Evolutionary conservation across 176 grass and related monocot species (phyloP), one percentile per base, ranked within the genome.

Genomic region (Hyparrhenia diplandra): DNA sequence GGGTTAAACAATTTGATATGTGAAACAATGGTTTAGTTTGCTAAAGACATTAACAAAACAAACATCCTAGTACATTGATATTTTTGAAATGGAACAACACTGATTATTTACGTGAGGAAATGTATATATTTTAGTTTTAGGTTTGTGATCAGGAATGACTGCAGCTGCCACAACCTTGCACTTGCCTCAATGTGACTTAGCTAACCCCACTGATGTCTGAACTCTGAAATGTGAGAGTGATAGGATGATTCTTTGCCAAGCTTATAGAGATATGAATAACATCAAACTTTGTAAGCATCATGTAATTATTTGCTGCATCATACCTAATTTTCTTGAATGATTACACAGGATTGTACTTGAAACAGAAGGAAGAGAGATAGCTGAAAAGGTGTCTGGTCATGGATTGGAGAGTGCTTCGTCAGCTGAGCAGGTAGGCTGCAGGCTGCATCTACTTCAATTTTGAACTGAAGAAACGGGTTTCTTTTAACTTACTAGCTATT

Each of bases 311-410:
- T 79, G 23, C 25, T 69, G 40, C 39, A 51, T 8, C 27, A 51
- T 66, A 34, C 46, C 34, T 80, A 41, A 68, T 52, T 42, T 76
- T 62, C 20, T 25, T 64, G 37, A 85, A 59, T 69, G 49, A 13
- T 46, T 85, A 36, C 64, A 37, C 80, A 99, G 96, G 82, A 91
- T 95, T 69, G 84, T 99, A 85, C 77, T 99, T 14, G 96, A 99
- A 91, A 95, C 92, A 27, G 96, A 99, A 71, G 84, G 88, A 57
- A 86, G 79, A 71, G 86, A 91, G 37, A 93, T 99, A 66, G 89
- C 93, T 64, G 89, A 91, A 72, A 99, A 99, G 64, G 92, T 95
- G 10, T 67, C 88, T 9, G 71, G 76, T 25, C 89, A 92, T 78
- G 90, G 90, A 69, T 74, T 89, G 77, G 96, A 99, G 6, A 37